These are phyloP conservation scores for Penicillium vulpinum DNA, from an alignment of 2,329 filamentous ascomycete genomes.

Conservation along the genomic window DNA sequence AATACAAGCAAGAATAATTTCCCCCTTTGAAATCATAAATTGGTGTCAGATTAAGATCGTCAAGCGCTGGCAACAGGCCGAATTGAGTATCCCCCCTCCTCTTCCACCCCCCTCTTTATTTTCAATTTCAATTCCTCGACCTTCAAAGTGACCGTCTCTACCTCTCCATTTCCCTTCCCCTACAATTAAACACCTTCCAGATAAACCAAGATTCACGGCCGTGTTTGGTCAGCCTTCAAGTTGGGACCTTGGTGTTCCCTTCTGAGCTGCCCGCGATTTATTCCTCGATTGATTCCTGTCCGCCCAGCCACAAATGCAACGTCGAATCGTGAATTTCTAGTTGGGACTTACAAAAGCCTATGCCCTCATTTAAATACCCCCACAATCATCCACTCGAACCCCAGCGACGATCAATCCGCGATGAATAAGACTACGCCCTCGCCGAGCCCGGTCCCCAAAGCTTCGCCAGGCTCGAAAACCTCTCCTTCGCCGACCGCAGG, in stretches of 20 bases:
- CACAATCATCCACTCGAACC: neutral
- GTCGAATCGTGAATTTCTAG: conserved; percentile 1
- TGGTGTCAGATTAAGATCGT: neutral
- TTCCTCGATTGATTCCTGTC: conserved; percentile 17
- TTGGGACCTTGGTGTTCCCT: conserved; percentile 30
- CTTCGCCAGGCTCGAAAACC: conserved; percentile 27
- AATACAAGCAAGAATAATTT: neutral
- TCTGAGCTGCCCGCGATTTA: conserved; percentile 26
- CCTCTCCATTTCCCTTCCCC: neutral
- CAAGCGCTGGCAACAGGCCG: neutral
- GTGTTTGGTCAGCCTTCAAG: conserved; percentile 26
- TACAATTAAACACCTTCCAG: neutral
- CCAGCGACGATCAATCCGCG: conserved; percentile 1
- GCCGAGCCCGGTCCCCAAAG: conserved; percentile 34
- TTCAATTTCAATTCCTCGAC: neutral
- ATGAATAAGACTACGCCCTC: conserved; percentile 39
- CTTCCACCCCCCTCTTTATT: neutral
- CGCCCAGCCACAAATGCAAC: conserved; percentile 15
- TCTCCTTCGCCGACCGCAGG: conserved; percentile 41
- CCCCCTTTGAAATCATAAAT: neutral
- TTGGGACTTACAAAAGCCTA: neutral
- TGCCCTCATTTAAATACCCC: neutral
- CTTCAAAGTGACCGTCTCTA: neutral
- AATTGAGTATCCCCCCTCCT: neutral
- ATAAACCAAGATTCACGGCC: conserved; percentile 14